A percentile compares a stretch with the other conserved stretches of the same genome.
These are phyloP conservation scores for Sclerotinia borealis DNA, from an alignment of 2,329 filamentous ascomycete species.

Conservation along the genomic window DNA sequence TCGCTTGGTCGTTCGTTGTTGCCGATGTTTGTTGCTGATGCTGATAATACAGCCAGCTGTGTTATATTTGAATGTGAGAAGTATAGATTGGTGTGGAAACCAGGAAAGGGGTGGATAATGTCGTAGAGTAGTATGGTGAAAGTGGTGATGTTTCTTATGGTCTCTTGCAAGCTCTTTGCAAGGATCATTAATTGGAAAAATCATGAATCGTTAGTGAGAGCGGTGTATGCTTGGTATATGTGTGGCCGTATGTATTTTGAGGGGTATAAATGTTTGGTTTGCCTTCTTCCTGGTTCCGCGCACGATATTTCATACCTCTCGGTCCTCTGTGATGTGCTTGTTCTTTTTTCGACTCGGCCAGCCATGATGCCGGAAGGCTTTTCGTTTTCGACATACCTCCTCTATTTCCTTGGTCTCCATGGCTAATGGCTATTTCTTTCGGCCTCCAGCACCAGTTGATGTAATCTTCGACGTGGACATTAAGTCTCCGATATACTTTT, in stretches of 20 bases:
- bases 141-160: slow-evolving; percentile 6
- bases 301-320: slow-evolving; percentile 4
- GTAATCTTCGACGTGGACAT: slow-evolving; percentile 81
- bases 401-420: slow-evolving; percentile 7
- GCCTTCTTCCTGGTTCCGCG: slow-evolving; percentile 3
- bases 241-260: slow-evolving; percentile 1
- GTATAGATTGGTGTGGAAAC: background rate
- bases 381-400: slow-evolving; percentile 9
- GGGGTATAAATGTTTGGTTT: slow-evolving; percentile 5
- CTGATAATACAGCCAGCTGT: slow-evolving; percentile 6
- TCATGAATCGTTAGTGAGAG: slow-evolving; percentile 7
- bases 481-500: slow-evolving; percentile 95
- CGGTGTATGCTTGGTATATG: background rate
- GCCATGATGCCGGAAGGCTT: slow-evolving; percentile 7
- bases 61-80: background rate
- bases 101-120: background rate
- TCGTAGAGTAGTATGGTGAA: background rate
- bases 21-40: slow-evolving; percentile 4
- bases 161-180: slow-evolving; percentile 10
- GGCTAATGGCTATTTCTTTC: slow-evolving; percentile 25
- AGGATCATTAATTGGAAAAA: slow-evolving; percentile 3
- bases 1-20: slow-evolving; percentile 9
- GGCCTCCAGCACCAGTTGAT: slow-evolving; percentile 34
- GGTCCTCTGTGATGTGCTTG: slow-evolving; percentile 6
- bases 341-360: slow-evolving; percentile 6